Conservation (phyloP, 2,329 filamentous ascomycete genomes). For the Mycosphaerella arachidis region DNA sequence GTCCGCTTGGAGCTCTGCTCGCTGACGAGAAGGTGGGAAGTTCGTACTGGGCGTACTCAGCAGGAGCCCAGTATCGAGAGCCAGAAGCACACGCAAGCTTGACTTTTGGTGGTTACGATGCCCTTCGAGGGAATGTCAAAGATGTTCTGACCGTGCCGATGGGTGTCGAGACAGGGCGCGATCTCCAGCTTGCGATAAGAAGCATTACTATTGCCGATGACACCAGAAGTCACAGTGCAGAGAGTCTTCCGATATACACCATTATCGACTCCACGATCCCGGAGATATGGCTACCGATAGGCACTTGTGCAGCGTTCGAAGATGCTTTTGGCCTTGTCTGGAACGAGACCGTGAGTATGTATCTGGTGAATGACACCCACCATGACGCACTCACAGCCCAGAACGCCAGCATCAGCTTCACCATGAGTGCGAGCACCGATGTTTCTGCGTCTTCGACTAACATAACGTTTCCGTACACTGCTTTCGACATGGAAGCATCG, state of each 20-base stretch:
- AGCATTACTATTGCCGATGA: conserved; percentile 21
- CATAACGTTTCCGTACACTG: conserved; percentile 28
- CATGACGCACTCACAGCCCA: conserved; percentile 31
- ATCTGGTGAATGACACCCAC: conserved; percentile 38
- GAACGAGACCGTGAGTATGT: conserved; percentile 35
- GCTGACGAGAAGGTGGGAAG: too few species aligned
- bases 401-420: conserved; percentile 39
- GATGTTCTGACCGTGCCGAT: conserved; percentile 29
- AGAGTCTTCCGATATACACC: conserved; percentile 9
- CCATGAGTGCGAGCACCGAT: conserved; percentile 10
- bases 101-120: conserved; percentile 41
- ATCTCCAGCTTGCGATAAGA: conserved; percentile 23
- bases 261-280: conserved; percentile 40
- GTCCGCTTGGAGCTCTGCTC: too few species aligned
- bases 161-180: conserved; percentile 21
- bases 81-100: conserved; percentile 16
- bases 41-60: too few species aligned
- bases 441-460: conserved; percentile 4
- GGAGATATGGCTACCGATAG: conserved; percentile 38
- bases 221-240: conserved; percentile 22
- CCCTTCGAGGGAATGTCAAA: conserved; percentile 32
- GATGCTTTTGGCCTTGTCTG: conserved; percentile 38
- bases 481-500: conserved; percentile 26
- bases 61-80: too few species aligned
- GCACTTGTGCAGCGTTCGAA: conserved; percentile 40